Conservation (phyloP, 2,329 filamentous ascomycete genomes). For the Curvularia eragrostidis region DNA sequence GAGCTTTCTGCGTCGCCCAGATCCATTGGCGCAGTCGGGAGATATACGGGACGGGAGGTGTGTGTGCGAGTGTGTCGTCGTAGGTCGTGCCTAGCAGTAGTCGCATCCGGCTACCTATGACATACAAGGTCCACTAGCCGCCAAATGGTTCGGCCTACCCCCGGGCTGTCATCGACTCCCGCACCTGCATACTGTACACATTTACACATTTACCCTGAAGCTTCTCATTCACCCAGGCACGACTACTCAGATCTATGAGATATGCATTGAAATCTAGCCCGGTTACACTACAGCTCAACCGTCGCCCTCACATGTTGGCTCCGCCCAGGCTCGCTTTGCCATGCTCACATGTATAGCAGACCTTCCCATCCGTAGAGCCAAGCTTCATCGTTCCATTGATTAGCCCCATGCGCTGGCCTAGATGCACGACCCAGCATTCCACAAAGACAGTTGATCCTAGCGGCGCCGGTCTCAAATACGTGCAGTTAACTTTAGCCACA, state of each 20-base stretch:
- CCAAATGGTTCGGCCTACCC: background rate
- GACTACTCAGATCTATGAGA: background rate
- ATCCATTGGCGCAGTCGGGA: conserved; percentile 45
- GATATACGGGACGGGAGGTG: conserved; percentile 20
- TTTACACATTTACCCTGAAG: background rate
- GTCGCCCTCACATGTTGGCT: conserved; percentile 25
- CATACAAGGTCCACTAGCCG: conserved; percentile 7
- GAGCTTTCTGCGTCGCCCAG: conserved; percentile 53
- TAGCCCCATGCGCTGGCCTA: conserved; percentile 52
- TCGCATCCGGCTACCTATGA: conserved; percentile 8
- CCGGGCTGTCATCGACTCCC: background rate
- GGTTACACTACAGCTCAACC: background rate
- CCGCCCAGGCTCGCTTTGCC: conserved; percentile 41
- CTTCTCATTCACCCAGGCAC: background rate
- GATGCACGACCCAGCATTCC: conserved; percentile 54
- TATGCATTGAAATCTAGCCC: background rate
- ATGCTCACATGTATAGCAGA: conserved; percentile 51
- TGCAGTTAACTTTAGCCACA: conserved; percentile 50
- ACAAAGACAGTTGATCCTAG: conserved; percentile 51
- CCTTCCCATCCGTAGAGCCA: conserved; percentile 44
- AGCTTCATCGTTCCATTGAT: conserved; percentile 52
- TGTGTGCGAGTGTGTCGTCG: conserved; percentile 8
- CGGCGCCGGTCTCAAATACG: conserved; percentile 53
- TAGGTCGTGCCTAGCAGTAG: too few species aligned
- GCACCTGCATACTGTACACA: background rate